phyloP scores from a whole-genome alignment of 192 early-diverging fungal species.

The Linnemannia exigua region DNA sequence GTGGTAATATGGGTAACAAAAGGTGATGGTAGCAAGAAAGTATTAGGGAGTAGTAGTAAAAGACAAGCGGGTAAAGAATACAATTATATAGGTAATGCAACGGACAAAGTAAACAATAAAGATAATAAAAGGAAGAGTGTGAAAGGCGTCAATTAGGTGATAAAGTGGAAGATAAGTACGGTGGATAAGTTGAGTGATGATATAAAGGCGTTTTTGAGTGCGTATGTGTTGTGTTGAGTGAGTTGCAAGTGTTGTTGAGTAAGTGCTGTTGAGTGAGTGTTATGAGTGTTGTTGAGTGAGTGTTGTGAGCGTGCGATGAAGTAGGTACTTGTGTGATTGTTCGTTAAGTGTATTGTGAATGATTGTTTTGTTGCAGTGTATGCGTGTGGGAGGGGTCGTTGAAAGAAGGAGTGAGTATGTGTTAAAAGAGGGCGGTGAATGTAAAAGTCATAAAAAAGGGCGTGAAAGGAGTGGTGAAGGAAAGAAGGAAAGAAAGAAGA shows the following conservation, averaged over 20 bases:
- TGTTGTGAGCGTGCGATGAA: not conserved
- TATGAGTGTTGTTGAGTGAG: not conserved
- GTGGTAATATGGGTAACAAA: conserved; percentile 2
- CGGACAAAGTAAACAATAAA: not conserved
- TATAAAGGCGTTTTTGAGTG: not conserved
- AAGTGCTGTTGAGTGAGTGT: not conserved
- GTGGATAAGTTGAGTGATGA: not conserved
- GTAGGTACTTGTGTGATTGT: not conserved
- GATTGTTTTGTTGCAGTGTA: not conserved
- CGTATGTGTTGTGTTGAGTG: not conserved
- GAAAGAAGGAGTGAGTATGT: not conserved
- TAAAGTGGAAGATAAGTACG: not conserved
- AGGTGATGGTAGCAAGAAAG: not conserved
- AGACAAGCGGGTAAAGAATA: not conserved
- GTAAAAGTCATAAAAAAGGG: not conserved
- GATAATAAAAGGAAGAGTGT: not conserved
- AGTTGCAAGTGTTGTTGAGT: not conserved
- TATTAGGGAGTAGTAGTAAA: not conserved
- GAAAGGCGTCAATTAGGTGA: not conserved
- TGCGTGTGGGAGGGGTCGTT: not conserved
- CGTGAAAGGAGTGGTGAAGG: not conserved
- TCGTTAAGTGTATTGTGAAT: not conserved
- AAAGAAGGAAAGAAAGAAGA: not conserved
- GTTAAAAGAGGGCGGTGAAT: not conserved
- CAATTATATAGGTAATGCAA: not conserved